Percentiles rank a stretch among this genome's conserved stretches.
These are phyloP conservation scores for Aquilaria agallochum DNA, from an alignment of 441 rosid species.

Conservation along the genomic window DNA sequence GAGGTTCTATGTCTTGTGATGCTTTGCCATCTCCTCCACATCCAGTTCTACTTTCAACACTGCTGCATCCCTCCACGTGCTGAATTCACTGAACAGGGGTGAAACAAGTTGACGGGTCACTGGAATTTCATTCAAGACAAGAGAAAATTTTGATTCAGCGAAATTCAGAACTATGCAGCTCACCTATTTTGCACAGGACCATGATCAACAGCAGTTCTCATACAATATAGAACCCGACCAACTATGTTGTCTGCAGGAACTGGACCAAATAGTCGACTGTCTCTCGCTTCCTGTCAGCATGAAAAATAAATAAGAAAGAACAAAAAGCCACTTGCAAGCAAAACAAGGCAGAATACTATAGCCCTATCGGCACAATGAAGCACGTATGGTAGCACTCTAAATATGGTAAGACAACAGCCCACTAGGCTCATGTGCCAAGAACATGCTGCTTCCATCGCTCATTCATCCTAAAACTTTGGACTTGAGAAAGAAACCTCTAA, in stretches of 20 bases:
- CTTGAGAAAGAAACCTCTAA: too few relatives aligned
- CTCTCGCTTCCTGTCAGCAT: conserved; percentile 69
- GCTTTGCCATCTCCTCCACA: conserved; percentile 80
- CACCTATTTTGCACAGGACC: conserved; percentile 94
- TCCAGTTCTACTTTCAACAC: conserved; percentile 86
- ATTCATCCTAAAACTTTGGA: too few relatives aligned
- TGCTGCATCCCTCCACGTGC: conserved; percentile 69
- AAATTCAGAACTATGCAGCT: conserved; percentile 9
- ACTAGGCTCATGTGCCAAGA: too few relatives aligned
- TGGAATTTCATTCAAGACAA: conserved; percentile 5
- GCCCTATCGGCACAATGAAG: too few relatives aligned
- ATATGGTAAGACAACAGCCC: too few relatives aligned
- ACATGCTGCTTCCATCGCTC: too few relatives aligned
- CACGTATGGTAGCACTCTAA: too few relatives aligned
- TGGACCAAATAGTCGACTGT: conserved; percentile 90
- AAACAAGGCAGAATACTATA: not conserved
- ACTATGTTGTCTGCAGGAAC: conserved; percentile 64
- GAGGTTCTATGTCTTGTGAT: conserved; percentile 52
- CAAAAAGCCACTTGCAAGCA: not conserved
- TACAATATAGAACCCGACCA: conserved; percentile 84
- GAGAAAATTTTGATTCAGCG: not conserved
- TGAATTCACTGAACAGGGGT: conserved; percentile 39
- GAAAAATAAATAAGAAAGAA: conserved; percentile 8
- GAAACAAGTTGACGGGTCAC: conserved; percentile 1
- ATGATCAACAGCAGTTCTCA: conserved; percentile 81